These are phyloP conservation scores for Boletellus ananiceps DNA, from an alignment of 768 basidiomycete species.

Conservation along the genomic window DNA sequence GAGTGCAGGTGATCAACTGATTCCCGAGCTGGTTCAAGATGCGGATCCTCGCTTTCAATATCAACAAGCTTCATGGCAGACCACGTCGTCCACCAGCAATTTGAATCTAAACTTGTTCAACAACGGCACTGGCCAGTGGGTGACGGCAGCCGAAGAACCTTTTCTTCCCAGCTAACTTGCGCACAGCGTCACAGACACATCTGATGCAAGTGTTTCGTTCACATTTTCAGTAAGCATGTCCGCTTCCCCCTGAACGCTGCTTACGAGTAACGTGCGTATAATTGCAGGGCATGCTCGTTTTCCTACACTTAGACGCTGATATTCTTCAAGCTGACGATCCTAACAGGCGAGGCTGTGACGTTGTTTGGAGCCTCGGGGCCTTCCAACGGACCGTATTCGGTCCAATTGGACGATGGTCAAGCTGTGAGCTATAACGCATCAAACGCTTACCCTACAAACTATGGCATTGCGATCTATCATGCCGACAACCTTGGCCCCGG, in stretches of 20 bases:
- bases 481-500: slow-evolving; percentile 37
- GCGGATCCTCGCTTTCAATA: slow-evolving; percentile 37
- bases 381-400: slow-evolving; percentile 31
- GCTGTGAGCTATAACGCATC: slow-evolving; percentile 14
- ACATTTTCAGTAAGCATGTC: slow-evolving; percentile 36
- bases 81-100: slow-evolving; percentile 26
- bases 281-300: slow-evolving; percentile 19
- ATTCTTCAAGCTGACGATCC: neutral
- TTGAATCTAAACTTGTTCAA: slow-evolving; percentile 37
- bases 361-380: slow-evolving; percentile 42
- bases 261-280: neutral
- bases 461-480: slow-evolving; percentile 31
- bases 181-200: slow-evolving; percentile 32
- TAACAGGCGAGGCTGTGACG: slow-evolving; percentile 41
- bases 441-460: slow-evolving; percentile 15
- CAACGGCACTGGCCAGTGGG: slow-evolving; percentile 41
- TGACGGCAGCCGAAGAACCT: neutral
- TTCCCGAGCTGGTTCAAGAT: slow-evolving; percentile 28
- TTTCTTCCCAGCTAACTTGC: slow-evolving; percentile 1
- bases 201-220: slow-evolving; percentile 32
- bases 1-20: slow-evolving; percentile 10
- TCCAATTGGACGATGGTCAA: slow-evolving; percentile 32
- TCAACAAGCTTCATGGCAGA: slow-evolving; percentile 32
- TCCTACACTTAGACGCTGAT: neutral
- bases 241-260: neutral